Evolutionary conservation across 2,329 filamentous ascomycete species (phyloP).

Genomic region (Cytospora leucostoma): DNA sequence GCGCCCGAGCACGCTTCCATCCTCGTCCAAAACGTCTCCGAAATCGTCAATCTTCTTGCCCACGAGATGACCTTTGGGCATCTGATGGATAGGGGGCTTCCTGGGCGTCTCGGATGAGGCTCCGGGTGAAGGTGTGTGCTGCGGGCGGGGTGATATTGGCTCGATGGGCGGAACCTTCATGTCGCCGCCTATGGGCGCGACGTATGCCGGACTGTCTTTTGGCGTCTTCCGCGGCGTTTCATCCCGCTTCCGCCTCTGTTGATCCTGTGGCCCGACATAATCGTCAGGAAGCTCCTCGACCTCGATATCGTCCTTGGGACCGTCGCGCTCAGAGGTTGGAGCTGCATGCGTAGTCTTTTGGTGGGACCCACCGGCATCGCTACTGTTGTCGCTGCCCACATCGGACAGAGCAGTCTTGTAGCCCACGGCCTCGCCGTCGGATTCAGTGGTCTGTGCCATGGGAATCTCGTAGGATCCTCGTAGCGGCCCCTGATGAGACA

Average conservation of each 20-base stretch:
- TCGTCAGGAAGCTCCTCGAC: slow-evolving; percentile 22
- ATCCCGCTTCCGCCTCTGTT: slow-evolving; percentile 6
- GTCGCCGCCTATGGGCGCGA: slow-evolving; percentile 44
- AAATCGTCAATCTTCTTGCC: slow-evolving; percentile 55
- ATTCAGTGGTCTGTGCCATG: slow-evolving; percentile 12
- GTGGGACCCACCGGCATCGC: not conserved
- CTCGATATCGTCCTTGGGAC: slow-evolving; percentile 22
- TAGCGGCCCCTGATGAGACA: slow-evolving; percentile 20
- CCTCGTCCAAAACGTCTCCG: slow-evolving; percentile 53
- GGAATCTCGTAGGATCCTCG: slow-evolving; percentile 21
- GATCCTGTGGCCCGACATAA: not conserved
- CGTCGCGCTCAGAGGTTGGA: not conserved
- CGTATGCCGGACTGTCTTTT: slow-evolving; percentile 38
- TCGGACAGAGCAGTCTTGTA: slow-evolving; percentile 20
- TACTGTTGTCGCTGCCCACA: slow-evolving; percentile 5
- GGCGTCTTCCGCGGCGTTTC: slow-evolving; percentile 24
- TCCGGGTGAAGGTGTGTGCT: slow-evolving; percentile 12
- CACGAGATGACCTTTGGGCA: slow-evolving; percentile 40
- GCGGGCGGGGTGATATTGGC: slow-evolving; percentile 32
- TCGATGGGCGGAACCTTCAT: slow-evolving; percentile 39
- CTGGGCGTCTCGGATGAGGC: slow-evolving; percentile 18
- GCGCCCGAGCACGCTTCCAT: slow-evolving; percentile 53
- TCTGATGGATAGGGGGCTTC: slow-evolving; percentile 35
- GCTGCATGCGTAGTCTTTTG: slow-evolving; percentile 1
- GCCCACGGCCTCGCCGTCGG: slow-evolving; percentile 4